A percentile compares a stretch with the other conserved stretches of the same genome.
These are phyloP conservation scores for Solanum infundibuliforme DNA, from an alignment of 257 asterid species.

Conservation along the genomic window DNA sequence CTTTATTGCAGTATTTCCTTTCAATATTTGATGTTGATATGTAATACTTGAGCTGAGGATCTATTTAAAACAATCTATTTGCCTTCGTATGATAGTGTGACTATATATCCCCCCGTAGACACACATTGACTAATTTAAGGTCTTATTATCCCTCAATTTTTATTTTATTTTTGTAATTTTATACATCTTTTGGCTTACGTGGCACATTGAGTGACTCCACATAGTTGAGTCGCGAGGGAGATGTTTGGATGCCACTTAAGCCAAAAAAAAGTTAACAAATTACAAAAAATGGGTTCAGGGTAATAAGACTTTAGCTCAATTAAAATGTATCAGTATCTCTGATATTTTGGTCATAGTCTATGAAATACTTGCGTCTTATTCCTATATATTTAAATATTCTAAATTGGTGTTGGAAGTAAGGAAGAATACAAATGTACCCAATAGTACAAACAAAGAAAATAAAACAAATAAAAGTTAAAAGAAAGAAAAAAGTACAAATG, in stretches of 20 bases:
- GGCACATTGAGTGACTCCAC: too few relatives aligned
- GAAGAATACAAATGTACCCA: neutral
- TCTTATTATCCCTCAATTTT: too few relatives aligned
- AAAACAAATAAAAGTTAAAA: neutral
- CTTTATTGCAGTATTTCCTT: neutral
- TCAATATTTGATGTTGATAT: neutral
- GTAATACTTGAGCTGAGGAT: neutral
- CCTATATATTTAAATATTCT: neutral
- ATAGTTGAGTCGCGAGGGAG: neutral
- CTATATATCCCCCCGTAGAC: too few relatives aligned
- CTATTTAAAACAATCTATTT: too few relatives aligned
- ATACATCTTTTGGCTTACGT: too few relatives aligned
- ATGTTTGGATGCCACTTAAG: too few relatives aligned
- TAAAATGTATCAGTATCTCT: too few relatives aligned
- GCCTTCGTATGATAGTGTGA: neutral
- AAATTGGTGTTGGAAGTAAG: neutral
- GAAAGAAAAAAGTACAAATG: neutral
- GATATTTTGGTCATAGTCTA: fast-evolving
- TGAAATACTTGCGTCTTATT: too few relatives aligned
- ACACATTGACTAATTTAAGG: too few relatives aligned
- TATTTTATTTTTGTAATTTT: too few relatives aligned
- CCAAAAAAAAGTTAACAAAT: too few relatives aligned
- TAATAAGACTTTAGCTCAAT: too few relatives aligned
- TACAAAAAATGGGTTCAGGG: fast-evolving
- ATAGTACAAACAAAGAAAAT: neutral